Base-by-base conservation (phyloP, 345 rosid species). In the Durio zibethinus region DNA sequence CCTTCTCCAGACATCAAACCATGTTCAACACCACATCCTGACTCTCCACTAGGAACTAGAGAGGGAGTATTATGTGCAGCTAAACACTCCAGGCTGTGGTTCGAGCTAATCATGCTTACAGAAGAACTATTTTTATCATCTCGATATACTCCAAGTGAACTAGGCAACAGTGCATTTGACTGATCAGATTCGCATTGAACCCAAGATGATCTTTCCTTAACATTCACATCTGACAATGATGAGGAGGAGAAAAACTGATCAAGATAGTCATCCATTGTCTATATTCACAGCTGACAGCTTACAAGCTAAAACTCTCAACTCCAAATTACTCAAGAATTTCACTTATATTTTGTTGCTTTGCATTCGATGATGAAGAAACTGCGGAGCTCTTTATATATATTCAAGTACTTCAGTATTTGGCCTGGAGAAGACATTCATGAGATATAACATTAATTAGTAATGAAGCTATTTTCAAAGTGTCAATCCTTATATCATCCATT, bases 261-360 rank as follows among this genome's bases (percentile, higher is more conserved):
- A 27, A 84, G 73, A 70, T 78, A 85, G 52, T 82, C 86, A 77
- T 85, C 90, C 90, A 87, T 87, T 38, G 62, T 23, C 6, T 21
- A 35, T 48, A 23, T 16, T 1, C 18, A 43, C 50, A 56, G 15
- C 16, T 18, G 59, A 36, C n/a, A 8, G 69, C 20, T 36, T 10
- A 36, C 48, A 40, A 65, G 7, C 80, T 40, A 36, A 47, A 62
- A 33, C 67, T 62, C 21, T 62, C 67, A 33, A 33, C 67, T 31
- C 2, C 42, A 31, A 16, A 62, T 50, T 50, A n/a, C 40, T 23
- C 11, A 45, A 29, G 54, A 68, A 43, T 15, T 25, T 14, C n/a
- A 68, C 16, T 15, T 23, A 9, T 27, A 43, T 45, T 25, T 15
- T 43, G 73, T 25, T 6, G 36, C 54, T 31, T 25, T 12, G 35